These are phyloP conservation scores for Daedaleopsis sinensis DNA, from an alignment of 768 basidiomycete species.

Conservation along the genomic window DNA sequence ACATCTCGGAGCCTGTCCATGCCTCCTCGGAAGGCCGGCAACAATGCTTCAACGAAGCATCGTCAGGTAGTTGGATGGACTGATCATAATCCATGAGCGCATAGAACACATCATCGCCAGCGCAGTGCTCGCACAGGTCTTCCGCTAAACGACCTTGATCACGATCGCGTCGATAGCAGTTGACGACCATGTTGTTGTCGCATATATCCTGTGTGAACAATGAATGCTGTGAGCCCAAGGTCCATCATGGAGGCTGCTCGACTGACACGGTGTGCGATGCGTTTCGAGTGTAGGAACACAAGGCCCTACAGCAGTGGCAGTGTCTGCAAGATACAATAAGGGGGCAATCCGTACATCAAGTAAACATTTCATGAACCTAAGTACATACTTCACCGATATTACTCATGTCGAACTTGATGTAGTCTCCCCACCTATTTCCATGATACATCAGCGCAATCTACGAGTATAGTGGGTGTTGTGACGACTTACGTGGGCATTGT, in stretches of 20 bases:
- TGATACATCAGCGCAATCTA: background rate
- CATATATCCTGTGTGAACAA: background rate
- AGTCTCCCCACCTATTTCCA: background rate
- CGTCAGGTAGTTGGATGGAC: background rate
- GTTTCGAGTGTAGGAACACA: background rate
- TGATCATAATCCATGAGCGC: background rate
- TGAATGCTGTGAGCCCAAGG: background rate
- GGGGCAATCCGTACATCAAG: background rate
- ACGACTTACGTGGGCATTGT: conserved; percentile 4
- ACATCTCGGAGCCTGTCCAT: background rate
- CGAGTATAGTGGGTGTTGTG: too few relatives aligned
- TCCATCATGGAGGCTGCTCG: background rate
- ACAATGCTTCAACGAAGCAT: background rate
- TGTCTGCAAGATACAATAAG: background rate
- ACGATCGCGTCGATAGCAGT: background rate
- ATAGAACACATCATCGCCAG: background rate
- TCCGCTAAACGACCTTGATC: too few relatives aligned
- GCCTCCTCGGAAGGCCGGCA: background rate
- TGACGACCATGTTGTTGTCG: background rate
- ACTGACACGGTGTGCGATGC: background rate
- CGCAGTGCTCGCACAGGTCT: background rate
- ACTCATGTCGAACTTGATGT: background rate
- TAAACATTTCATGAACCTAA: background rate
- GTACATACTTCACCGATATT: background rate
- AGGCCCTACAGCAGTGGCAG: background rate